These are phyloP conservation scores for Aspergillus sojae DNA, from an alignment of 2,329 filamentous ascomycete species.

Conservation along the genomic window DNA sequence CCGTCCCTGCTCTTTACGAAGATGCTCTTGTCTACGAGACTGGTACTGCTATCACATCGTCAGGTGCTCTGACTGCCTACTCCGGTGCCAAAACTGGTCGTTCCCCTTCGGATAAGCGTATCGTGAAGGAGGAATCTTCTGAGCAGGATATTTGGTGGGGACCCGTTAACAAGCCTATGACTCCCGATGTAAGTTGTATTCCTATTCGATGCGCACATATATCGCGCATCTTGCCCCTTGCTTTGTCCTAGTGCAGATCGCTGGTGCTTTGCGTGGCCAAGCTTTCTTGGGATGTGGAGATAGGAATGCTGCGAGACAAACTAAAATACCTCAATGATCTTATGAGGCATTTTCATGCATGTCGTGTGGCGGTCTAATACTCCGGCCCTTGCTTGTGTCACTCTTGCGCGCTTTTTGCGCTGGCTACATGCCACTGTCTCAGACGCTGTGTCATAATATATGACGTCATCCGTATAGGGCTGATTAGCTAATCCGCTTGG, in stretches of 20 bases:
- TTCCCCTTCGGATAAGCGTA: conserved; percentile 94
- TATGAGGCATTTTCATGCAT: conserved; percentile 22
- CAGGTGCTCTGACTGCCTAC: conserved; percentile 93
- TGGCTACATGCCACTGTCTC: conserved; percentile 11
- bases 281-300: conserved; percentile 17
- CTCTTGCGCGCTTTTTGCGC: background rate
- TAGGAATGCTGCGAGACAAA: conserved; percentile 8
- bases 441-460: conserved; percentile 8
- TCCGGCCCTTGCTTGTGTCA: conserved; percentile 18
- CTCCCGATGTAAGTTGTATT: conserved; percentile 75
- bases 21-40: conserved; percentile 98
- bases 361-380: conserved; percentile 12
- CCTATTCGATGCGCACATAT: conserved; percentile 19
- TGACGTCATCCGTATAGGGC: conserved; percentile 34
- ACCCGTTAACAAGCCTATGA: conserved; percentile 99
- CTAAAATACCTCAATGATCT: conserved; percentile 18
- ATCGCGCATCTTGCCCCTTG: conserved; percentile 22
- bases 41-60: conserved; percentile 94
- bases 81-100: conserved; percentile 97
- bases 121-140: conserved; percentile 88
- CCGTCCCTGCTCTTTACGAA: conserved; percentile 94
- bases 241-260: conserved; percentile 22
- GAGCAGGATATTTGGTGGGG: conserved; percentile 98
- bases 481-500: conserved; percentile 23
- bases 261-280: conserved; percentile 14